phyloP scores from a whole-genome alignment of 352 stramenopile species.

The Globisporangium heterothallicum region DNA sequence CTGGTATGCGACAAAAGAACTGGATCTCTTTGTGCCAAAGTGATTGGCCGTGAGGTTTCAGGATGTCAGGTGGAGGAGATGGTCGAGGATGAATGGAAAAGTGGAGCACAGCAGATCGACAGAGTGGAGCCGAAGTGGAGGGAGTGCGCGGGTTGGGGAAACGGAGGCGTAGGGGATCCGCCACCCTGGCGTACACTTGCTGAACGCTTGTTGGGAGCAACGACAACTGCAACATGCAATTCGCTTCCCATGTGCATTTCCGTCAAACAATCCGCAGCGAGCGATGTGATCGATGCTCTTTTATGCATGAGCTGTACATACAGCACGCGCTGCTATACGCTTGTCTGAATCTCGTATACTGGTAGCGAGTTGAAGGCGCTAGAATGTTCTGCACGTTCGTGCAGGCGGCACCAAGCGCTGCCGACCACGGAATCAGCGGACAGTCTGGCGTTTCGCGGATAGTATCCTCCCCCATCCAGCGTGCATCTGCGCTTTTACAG shows the following conservation, averaged over 20 bases:
- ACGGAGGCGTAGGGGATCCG: neutral
- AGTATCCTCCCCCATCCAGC: too few relatives aligned
- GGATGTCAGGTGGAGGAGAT: neutral
- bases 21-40: neutral
- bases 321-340: too few relatives aligned
- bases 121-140: neutral
- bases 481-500: too few relatives aligned
- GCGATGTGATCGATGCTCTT: neutral
- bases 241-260: neutral
- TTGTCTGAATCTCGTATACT: too few relatives aligned
- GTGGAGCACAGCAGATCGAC: neutral
- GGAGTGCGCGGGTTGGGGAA: neutral
- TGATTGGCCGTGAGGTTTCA: neutral
- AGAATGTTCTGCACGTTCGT: too few relatives aligned
- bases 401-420: too few relatives aligned
- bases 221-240: neutral
- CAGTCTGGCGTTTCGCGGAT: too few relatives aligned
- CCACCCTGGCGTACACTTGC: neutral
- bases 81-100: too few relatives aligned
- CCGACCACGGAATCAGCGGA: too few relatives aligned
- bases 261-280: neutral
- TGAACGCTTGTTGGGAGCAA: too few relatives aligned
- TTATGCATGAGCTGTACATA: neutral
- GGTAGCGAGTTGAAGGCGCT: too few relatives aligned
- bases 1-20: neutral